Conservation (phyloP, 176 grass and related monocot genomes). For the Raddia distichophylla region DNA sequence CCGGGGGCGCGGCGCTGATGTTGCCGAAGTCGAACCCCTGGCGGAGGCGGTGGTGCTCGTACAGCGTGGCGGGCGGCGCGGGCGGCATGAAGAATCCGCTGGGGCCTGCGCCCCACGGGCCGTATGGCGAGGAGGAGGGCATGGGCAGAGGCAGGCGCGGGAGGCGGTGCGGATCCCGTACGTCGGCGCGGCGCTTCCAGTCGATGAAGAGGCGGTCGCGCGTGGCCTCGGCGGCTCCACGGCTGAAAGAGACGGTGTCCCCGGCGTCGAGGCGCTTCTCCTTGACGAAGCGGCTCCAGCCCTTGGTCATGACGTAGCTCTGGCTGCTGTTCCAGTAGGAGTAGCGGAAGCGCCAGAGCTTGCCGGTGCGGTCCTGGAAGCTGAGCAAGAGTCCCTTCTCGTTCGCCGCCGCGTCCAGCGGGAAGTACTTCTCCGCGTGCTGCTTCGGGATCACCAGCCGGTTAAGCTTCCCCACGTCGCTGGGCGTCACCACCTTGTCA, state of each 20-base stretch:
- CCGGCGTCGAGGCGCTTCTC: slow-evolving; percentile 82
- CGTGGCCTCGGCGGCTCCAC: slow-evolving; percentile 47
- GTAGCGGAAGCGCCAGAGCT: slow-evolving; percentile 94
- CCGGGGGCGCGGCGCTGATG: slow-evolving; percentile 18
- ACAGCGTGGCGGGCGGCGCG: slow-evolving; percentile 66
- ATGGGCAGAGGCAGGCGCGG: slow-evolving; percentile 49
- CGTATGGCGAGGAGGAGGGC: slow-evolving; percentile 32
- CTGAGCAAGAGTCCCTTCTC: slow-evolving; percentile 71
- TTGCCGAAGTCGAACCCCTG: slow-evolving; percentile 57
- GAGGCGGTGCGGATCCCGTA: slow-evolving; percentile 44
- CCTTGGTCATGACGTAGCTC: slow-evolving; percentile 97
- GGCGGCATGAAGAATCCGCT: slow-evolving; percentile 62
- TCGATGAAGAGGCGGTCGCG: slow-evolving; percentile 81
- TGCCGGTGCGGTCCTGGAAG: slow-evolving; percentile 84
- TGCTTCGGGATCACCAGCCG: slow-evolving; percentile 89
- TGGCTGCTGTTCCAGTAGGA: slow-evolving; percentile 97
- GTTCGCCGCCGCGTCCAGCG: slow-evolving; percentile 60
- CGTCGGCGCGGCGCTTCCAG: slow-evolving; percentile 70
- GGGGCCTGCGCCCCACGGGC: slow-evolving; percentile 44
- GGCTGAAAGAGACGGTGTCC: slow-evolving; percentile 84
- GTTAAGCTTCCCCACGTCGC: slow-evolving; percentile 93
- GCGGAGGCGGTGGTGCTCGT: slow-evolving; percentile 80
- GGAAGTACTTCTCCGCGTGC: slow-evolving; percentile 88
- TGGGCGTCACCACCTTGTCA: slow-evolving; percentile 87
- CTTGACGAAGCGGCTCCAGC: slow-evolving; percentile 92